These are phyloP conservation scores for Xylaria scruposa DNA, from an alignment of 495 filamentous ascomycete species.

Conservation along the genomic window DNA sequence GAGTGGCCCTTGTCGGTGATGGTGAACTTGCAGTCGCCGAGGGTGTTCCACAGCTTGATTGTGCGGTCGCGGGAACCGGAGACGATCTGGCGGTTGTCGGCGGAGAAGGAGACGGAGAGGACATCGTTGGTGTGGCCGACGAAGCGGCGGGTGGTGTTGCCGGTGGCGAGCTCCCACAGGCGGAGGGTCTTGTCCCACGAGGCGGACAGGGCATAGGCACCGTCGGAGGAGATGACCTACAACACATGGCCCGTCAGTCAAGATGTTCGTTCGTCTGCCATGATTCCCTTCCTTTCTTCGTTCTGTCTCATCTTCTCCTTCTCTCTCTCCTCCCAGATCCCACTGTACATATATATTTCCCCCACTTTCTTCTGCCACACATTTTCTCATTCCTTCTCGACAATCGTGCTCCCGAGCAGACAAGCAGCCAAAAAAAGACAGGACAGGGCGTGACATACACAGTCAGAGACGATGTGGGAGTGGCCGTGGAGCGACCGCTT, in stretches of 20 bases:
- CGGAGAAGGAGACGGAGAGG: conserved; percentile 99
- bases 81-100: conserved; percentile 99
- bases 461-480: conserved; percentile 99
- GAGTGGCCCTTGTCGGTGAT: conserved; percentile 99
- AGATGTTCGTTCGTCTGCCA: conserved; percentile 32
- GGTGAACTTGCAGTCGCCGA: conserved; percentile 99
- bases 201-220: conserved; percentile 97
- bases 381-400: neutral
- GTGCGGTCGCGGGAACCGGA: conserved; percentile 96
- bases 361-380: conserved; percentile 15
- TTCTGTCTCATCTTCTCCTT: conserved; percentile 24
- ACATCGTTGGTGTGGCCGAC: conserved; percentile 99
- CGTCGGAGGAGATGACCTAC: conserved; percentile 99
- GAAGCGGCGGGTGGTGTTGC: conserved; percentile 95
- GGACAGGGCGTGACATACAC: conserved; percentile 68
- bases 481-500: conserved; percentile 98
- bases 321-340: neutral
- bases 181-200: conserved; percentile 99
- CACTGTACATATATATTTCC: neutral
- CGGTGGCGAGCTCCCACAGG: conserved; percentile 97
- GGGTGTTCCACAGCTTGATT: conserved; percentile 99
- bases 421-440: conserved; percentile 24
- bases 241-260: conserved; percentile 49
- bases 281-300: conserved; percentile 1
- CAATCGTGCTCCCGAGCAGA: neutral